Percentiles rank a stretch among this genome's conserved stretches.
These are phyloP conservation scores for Psilocybe azurescens DNA, from an alignment of 768 basidiomycete genomes.

Conservation along the genomic window DNA sequence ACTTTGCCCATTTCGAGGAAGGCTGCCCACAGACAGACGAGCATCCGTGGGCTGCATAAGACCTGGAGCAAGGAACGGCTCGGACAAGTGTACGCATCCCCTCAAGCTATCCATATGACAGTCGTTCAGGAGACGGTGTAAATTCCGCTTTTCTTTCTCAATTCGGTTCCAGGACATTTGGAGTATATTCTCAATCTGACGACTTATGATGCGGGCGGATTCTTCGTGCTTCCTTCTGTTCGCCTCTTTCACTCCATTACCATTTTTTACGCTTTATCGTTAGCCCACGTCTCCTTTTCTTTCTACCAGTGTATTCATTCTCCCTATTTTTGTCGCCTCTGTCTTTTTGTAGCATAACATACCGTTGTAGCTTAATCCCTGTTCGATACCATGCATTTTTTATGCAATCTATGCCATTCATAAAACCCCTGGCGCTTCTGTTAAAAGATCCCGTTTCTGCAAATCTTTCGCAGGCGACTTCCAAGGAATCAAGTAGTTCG, in stretches of 20 bases:
- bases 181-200: not conserved
- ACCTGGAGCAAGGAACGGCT: slow-evolving; percentile 32
- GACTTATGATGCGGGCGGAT: slow-evolving; percentile 2
- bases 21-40: slow-evolving; percentile 26
- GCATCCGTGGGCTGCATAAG: slow-evolving; percentile 32
- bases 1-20: slow-evolving; percentile 16
- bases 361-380: slow-evolving; percentile 19
- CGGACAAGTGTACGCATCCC: slow-evolving; percentile 20
- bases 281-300: not conserved
- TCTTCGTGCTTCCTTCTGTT: slow-evolving; percentile 4
- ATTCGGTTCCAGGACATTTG: slow-evolving; percentile 1
- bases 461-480: too few relatives aligned
- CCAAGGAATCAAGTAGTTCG: too few relatives aligned
- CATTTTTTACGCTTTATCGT: slow-evolving; percentile 6
- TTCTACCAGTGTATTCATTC: slow-evolving; percentile 6
- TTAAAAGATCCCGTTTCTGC: too few relatives aligned
- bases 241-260: not conserved
- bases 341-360: slow-evolving; percentile 22
- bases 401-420: too few relatives aligned
- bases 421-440: too few relatives aligned
- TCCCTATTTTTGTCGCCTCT: slow-evolving; percentile 3
- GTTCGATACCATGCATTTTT: slow-evolving; percentile 3
- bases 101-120: slow-evolving; percentile 48
- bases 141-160: slow-evolving; percentile 7
- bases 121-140: slow-evolving; percentile 46